Base-by-base conservation (phyloP, 495 filamentous ascomycete genomes). In the Neurospora sp. region DNA sequence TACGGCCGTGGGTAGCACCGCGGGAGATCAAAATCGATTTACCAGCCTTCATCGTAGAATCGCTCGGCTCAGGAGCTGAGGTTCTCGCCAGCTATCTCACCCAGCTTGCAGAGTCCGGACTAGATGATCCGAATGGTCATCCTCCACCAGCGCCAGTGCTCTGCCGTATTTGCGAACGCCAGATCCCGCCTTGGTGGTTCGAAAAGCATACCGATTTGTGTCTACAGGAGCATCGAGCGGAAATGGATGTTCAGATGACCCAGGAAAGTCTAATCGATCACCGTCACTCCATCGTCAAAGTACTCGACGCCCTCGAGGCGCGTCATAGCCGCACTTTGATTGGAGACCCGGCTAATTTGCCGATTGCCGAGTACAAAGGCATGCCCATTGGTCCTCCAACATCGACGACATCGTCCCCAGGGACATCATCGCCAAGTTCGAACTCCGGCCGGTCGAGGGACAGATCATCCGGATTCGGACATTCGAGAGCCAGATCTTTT, bases 161-260 rank as follows among this genome's bases (percentile, higher is more conserved):
- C 37, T 99, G 96, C 81, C 93, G 96, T 44, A 98, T 99, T 73
- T 99, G 96, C 78, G 96, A 99, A 78, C 93, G 96, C 65, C 93
- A 97, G 74, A 97, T 99, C 53, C 92, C 92, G n/a, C 94, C 96
- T 18, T 99, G 96, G 96, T 98, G 96, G 96, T 99, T 99, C 76
- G 94, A 98, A 81, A 98, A 98, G 81, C 96, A 99, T 78, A 97
- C 96, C 0, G 96, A 99, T 74, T 87, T 98, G 10, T 99, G 96
- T 78, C 84, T 97, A 70, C 93, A 98, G 79, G 96, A 99, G 79
- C 96, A 99, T 80, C 90, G 91, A 65, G 95, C 96, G 1, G 96
- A 99, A 80, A 95, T 97, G 91, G 95, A 98, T 72, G 94, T 99
- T 12, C 94, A 98, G 77, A 88, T 98, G 81, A 90, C 93, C 39